Evolutionary conservation across 164 flowering plant genomes (phyloP), one percentile per base, ranked within the genome.

Genomic region (Echeveria elegans): DNA sequence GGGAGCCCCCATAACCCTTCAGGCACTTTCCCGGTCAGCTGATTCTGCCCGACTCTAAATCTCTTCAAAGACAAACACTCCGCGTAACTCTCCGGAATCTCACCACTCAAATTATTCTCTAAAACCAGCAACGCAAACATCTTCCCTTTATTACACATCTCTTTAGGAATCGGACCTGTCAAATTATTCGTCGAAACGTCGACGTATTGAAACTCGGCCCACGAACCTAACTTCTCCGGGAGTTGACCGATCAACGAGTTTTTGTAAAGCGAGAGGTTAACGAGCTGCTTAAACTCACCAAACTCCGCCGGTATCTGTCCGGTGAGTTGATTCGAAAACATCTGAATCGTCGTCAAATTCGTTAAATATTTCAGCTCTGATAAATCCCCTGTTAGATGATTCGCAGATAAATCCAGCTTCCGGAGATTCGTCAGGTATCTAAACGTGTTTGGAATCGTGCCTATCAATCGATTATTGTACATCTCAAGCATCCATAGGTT

Each of bases 1-100:
- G 89, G 85, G 79, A 85, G 62, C 5, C 81, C 47, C 86, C 86
- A 83, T 6, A 85, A 68, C 28, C 85, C 85, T 3, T 70, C 70
- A 19, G 86, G 89, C 26, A 85, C 77, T 4, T 7, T 1, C 24
- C 86, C 89, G 0, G 85, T 79, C 45, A 85, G 82, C 6, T 76
- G 75, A 53, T 85, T 85, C 37, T 75, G 72, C 58, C 31, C 77
- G 4, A 85, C 73, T 7, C 85, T 64, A 0, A 85, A 62, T 14
- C 89, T 78, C 34, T 0, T 10, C 68, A 85, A 41, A 12, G 83
- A 74, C 66, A 45, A 31, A 41, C 86, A 85, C 50, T 72, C 75
- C 2, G 78, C 79, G 28, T 85, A 85, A 56, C 7, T 76, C 19
- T 56, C 82, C 4, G 89, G 89, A 3, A 79, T 67, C 3, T 56